Base-by-base conservation (phyloP, 345 rosid genomes). In the Rhodamnia rubescens region DNA sequence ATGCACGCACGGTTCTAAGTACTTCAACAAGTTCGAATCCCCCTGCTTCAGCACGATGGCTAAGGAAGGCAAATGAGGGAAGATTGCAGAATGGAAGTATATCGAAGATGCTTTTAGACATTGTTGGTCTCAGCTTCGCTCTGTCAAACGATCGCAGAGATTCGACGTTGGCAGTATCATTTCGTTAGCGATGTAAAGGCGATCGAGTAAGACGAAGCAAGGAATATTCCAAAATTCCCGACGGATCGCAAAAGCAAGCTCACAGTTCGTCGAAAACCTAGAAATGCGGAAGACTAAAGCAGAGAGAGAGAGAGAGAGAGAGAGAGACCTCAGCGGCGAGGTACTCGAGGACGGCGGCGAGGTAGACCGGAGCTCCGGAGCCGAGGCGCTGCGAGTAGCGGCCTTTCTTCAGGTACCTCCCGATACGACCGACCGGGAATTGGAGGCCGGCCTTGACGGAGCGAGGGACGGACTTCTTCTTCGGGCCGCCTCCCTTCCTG, bases 311-410 rank as follows among this genome's bases (percentile, higher is more conserved):
- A 58, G 64, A 26, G 29, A 57, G 61, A 4, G 69, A n/a, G 32
- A 18, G 3, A 75, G 51, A 22, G 29, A 90, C 92, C 87, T 90
- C 90, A 32, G 90, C 92, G 2, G 90, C 92, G 44, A 90, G 89
- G 53, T 90, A 90, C 89, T 90, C 92, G 26, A 90, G 92, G 57
- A 88, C 92, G 4, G 92, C 92, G 8, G 90, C 92, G 5, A 90
- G 87, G 83, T 90, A 90, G 29, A 90, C 92, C 8, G 92, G 90
- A 55, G 92, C 92, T 2, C 90, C 90, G 52, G 83, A 40, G 18
- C 92, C 92, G 21, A 90, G 86, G 14, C 90, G 90, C 86, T 88
- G 89, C 53, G 92, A 82, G 59, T 90, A 90, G 9, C 90, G 86
- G 7, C 92, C 92, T 83, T 90, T 90, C 90, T 90, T 90, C 89